These are phyloP conservation scores for Dothistroma septosporum DNA, from an alignment of 2,329 filamentous ascomycete genomes.

Conservation along the genomic window DNA sequence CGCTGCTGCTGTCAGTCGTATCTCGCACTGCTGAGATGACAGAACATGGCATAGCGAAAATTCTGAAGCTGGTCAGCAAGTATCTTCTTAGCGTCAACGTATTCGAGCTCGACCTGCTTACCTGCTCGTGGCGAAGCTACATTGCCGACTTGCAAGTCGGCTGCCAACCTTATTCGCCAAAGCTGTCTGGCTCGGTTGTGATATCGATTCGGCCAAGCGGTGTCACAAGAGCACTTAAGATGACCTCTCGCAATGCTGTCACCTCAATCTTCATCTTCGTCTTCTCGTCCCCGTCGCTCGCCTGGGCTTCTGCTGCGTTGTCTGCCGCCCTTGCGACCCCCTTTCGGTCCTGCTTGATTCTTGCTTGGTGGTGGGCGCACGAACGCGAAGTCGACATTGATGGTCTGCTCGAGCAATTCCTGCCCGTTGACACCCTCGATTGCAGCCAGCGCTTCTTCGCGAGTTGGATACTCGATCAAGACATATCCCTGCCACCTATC, in stretches of 20 bases:
- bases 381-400: slow-evolving; percentile 80
- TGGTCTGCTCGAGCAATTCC: slow-evolving; percentile 75
- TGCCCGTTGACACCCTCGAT: slow-evolving; percentile 74
- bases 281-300: slow-evolving; percentile 28
- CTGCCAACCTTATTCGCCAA: not conserved
- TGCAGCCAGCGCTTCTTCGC: slow-evolving; percentile 74
- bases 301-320: slow-evolving; percentile 45
- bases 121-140: not conserved
- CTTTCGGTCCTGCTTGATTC: slow-evolving; percentile 30
- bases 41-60: not conserved
- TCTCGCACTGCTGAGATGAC: not conserved
- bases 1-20: not conserved
- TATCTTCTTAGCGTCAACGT: not conserved
- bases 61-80: not conserved
- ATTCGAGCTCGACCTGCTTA: not conserved
- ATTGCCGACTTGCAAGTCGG: not conserved
- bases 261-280: slow-evolving; percentile 23
- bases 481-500: slow-evolving; percentile 64
- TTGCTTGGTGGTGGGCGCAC: slow-evolving; percentile 70
- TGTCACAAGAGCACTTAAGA: not conserved
- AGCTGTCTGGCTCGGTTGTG: not conserved
- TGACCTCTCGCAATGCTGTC: not conserved
- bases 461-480: slow-evolving; percentile 76
- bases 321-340: slow-evolving; percentile 33
- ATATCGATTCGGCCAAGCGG: not conserved